These are phyloP conservation scores for Phytophthora macrochlamydospora DNA, from an alignment of 352 stramenopile species.

Conservation along the genomic window DNA sequence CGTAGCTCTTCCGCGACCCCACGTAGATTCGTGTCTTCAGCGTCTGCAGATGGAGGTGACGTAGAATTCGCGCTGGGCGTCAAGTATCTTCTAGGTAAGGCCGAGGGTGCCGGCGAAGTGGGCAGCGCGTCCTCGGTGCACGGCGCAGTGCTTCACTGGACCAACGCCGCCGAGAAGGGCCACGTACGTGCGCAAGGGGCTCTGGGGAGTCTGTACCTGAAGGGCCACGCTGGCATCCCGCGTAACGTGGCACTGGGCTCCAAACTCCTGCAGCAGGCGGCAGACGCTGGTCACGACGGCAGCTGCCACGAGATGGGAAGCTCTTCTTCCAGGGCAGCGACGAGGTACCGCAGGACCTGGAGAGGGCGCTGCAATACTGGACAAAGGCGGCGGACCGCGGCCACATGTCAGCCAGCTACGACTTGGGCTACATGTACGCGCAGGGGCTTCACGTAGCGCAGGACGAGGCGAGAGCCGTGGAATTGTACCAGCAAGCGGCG, in stretches of 20 bases:
- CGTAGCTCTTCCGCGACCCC: constrained; percentile 1
- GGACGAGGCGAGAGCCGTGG: constrained; percentile 60
- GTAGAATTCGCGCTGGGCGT: constrained; percentile 68
- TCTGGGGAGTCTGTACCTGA: constrained; percentile 73
- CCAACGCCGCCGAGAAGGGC: constrained; percentile 70
- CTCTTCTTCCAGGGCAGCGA: constrained; percentile 65
- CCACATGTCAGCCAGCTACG: constrained; percentile 77
- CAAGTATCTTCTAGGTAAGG: constrained; percentile 59
- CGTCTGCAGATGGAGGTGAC: constrained; percentile 29
- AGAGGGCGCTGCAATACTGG: constrained; percentile 69
- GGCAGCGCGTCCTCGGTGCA: constrained; percentile 47
- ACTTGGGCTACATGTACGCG: constrained; percentile 79
- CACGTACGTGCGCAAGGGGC: constrained; percentile 75
- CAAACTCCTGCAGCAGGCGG: constrained; percentile 67
- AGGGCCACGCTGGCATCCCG: constrained; percentile 54
- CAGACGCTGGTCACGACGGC: constrained; percentile 66
- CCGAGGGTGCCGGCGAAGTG: constrained; percentile 19
- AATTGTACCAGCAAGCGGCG: constrained; percentile 64
- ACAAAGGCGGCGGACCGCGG: constrained; percentile 54
- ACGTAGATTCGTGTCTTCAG: constrained; percentile 13
- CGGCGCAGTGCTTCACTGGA: constrained; percentile 76
- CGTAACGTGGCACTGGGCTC: constrained; percentile 50
- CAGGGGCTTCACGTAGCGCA: constrained; percentile 65
- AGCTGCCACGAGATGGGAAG: constrained; percentile 80
- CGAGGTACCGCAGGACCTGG: constrained; percentile 33